A percentile compares a stretch with the other conserved stretches of the same genome.
Evolutionary conservation across 1,284 basidiomycete species (phyloP).

Genomic region (Microbotryum scabiosae): DNA sequence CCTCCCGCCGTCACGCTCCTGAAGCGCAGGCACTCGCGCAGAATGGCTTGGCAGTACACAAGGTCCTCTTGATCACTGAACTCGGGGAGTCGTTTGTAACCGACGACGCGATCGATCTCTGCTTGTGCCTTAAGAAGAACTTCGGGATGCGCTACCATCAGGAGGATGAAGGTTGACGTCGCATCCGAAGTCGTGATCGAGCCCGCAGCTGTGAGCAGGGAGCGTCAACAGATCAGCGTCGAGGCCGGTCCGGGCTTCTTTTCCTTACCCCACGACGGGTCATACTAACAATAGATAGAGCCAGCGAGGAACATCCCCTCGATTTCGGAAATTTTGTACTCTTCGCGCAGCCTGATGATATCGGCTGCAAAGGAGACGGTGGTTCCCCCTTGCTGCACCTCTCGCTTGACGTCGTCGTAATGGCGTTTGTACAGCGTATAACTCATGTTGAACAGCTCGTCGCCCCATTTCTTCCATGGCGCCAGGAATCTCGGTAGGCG

Average conservation of each 20-base stretch:
- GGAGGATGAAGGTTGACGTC: slow-evolving; percentile 28
- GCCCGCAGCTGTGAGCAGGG: not conserved
- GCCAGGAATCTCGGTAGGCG: slow-evolving; percentile 31
- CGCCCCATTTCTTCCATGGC: slow-evolving; percentile 31
- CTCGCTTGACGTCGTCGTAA: slow-evolving; percentile 20
- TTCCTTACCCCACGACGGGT: not conserved
- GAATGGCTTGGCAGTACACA: slow-evolving; percentile 35
- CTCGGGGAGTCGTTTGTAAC: slow-evolving; percentile 31
- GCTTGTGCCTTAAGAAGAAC: slow-evolving; percentile 28
- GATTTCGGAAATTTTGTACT: slow-evolving; percentile 32
- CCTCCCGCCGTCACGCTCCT: slow-evolving; percentile 38
- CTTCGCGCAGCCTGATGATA: slow-evolving; percentile 30
- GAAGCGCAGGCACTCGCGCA: slow-evolving; percentile 38
- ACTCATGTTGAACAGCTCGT: slow-evolving; percentile 20
- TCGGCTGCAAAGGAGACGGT: slow-evolving; percentile 34
- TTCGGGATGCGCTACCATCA: slow-evolving; percentile 20
- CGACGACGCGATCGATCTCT: slow-evolving; percentile 37
- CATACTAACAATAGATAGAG: slow-evolving; percentile 30
- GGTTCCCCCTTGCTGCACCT: slow-evolving; percentile 19
- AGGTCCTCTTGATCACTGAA: slow-evolving; percentile 36
- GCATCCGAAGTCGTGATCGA: slow-evolving; percentile 33
- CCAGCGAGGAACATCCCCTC: slow-evolving; percentile 35
- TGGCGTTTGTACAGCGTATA: slow-evolving; percentile 32
- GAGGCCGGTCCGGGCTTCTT: not conserved
- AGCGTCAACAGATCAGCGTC: not conserved